Percentiles rank a stretch among this genome's conserved stretches.
Conservation (phyloP, 306 rosid species). For the Malus fusca region DNA sequence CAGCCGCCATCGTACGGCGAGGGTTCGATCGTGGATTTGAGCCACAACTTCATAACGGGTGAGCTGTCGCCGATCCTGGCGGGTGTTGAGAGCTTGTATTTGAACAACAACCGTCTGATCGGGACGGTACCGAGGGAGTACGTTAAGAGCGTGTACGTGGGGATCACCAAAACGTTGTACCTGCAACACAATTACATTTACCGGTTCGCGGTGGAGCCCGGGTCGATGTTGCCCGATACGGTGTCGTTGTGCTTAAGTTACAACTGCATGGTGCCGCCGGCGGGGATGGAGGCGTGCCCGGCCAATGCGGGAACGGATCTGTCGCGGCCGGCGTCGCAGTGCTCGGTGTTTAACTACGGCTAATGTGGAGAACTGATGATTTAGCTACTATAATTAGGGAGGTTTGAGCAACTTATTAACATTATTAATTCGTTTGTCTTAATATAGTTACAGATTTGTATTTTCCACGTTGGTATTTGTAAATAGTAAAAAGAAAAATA, state of each 20-base stretch:
- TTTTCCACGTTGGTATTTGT: background rate
- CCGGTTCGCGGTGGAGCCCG: constrained; percentile 21
- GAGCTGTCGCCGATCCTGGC: constrained; percentile 39
- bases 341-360: constrained; percentile 29
- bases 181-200: constrained; percentile 65
- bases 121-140: constrained; percentile 57
- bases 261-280: constrained; percentile 63
- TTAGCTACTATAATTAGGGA: background rate
- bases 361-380: background rate
- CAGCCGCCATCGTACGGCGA: constrained; percentile 28
- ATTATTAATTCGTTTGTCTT: no score
- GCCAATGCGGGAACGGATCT: constrained; percentile 34
- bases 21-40: constrained; percentile 59
- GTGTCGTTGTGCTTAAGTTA: constrained; percentile 58
- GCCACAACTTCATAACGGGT: constrained; percentile 51
- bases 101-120: constrained; percentile 58
- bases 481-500: background rate
- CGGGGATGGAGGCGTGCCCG: constrained; percentile 41
- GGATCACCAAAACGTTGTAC: constrained; percentile 56
- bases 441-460: background rate
- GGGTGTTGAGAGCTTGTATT: constrained; percentile 53
- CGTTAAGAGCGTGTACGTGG: constrained; percentile 45
- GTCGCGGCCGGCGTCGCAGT: constrained; percentile 55
- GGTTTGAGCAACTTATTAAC: background rate
- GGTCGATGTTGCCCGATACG: constrained; percentile 43